Conservation (phyloP, 495 filamentous ascomycete species). For the Penicillium mononematosum region DNA sequence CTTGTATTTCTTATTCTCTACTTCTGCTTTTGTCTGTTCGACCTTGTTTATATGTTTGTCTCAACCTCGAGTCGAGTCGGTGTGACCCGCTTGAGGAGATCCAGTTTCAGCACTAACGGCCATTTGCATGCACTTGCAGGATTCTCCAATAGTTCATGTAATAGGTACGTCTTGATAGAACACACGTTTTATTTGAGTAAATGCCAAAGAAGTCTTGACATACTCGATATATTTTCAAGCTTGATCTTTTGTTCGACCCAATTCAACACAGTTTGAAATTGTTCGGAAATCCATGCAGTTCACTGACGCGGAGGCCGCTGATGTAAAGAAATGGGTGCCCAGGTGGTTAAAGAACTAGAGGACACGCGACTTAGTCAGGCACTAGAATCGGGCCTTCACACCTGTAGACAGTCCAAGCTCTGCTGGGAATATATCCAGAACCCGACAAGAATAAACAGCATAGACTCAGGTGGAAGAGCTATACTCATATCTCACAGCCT, state of each 20-base stretch:
- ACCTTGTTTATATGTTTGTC: not conserved
- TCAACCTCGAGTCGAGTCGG: conserved; percentile 6
- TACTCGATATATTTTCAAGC: not conserved
- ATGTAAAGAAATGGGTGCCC: conserved; percentile 81
- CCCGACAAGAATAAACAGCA: not conserved
- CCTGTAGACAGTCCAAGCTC: not conserved
- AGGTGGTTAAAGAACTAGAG: conserved; percentile 83
- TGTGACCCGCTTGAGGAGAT: conserved; percentile 10
- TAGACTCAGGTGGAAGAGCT: not conserved
- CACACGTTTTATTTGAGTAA: not conserved
- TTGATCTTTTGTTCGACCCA: not conserved
- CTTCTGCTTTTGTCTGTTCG: not conserved
- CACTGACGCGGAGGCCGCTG: conserved; percentile 66
- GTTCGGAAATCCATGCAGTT: conserved; percentile 63
- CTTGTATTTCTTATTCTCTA: not conserved
- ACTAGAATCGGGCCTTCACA: not conserved
- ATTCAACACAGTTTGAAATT: not conserved
- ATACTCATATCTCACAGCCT: not conserved
- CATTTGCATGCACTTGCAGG: conserved; percentile 7
- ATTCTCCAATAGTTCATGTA: not conserved
- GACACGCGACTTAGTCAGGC: conserved; percentile 66
- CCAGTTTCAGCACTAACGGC: conserved; percentile 4
- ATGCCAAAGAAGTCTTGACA: not conserved
- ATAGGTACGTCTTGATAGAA: not conserved
- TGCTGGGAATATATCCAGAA: not conserved